phyloP scores from a whole-genome alignment of 768 basidiomycete species.

The Pleurotus cornucopiae region DNA sequence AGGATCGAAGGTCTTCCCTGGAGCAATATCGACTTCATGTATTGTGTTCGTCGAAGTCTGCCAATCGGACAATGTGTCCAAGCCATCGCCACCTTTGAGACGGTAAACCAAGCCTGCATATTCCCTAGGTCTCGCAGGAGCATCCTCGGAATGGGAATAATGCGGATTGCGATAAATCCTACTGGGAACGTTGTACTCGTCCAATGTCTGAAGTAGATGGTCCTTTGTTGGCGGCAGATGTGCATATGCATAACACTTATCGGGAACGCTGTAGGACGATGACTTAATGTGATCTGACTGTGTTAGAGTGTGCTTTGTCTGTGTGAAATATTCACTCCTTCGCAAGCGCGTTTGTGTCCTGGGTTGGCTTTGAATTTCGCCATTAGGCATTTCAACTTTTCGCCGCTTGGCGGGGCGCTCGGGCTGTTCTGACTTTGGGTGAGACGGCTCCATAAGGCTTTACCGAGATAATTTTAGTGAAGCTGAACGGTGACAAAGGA shows the following conservation, averaged over 20 bases:
- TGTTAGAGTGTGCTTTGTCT: no score
- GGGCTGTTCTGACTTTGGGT: no score
- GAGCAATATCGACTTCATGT: neutral
- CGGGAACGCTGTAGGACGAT: conserved; percentile 17
- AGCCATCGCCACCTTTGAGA: conserved; percentile 60
- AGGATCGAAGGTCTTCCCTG: conserved; percentile 15
- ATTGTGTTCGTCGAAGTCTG: conserved; percentile 8
- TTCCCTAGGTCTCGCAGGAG: conserved; percentile 64
- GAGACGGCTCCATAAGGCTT: no score
- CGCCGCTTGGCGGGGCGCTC: neutral
- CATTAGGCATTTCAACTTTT: neutral
- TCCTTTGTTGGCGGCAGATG: conserved; percentile 46
- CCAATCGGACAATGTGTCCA: conserved; percentile 63
- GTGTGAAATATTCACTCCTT: no score
- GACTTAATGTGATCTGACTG: no score
- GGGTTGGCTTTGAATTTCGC: neutral
- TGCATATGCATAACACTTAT: conserved; percentile 44
- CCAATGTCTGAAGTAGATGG: conserved; percentile 40
- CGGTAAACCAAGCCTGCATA: conserved; percentile 77
- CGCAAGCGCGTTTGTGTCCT: neutral
- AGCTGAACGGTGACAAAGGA: no score
- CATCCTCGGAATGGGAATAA: conserved; percentile 72
- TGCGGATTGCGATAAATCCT: conserved; percentile 75
- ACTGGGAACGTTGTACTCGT: conserved; percentile 43
- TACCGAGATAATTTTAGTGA: no score